Conservation (phyloP, 352 stramenopile species). For the Pythium aquatile region DNA sequence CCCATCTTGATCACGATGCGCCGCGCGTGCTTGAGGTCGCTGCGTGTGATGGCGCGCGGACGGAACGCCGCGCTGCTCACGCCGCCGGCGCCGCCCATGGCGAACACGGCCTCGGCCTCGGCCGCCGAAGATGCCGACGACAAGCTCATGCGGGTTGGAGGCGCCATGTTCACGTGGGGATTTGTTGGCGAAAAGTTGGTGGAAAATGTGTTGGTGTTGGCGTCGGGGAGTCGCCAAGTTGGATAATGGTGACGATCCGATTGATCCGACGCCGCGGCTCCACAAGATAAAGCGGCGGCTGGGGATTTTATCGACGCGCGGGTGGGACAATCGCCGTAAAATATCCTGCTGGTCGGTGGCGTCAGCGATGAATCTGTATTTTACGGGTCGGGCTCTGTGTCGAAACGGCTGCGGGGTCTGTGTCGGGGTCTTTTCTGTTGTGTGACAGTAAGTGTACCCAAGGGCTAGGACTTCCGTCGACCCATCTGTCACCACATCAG, state of each 20-base stretch:
- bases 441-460: constrained; percentile 6
- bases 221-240: neutral
- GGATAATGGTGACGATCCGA: neutral
- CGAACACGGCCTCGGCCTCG: constrained; percentile 2
- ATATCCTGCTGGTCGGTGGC: constrained; percentile 3
- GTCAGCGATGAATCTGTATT: constrained; percentile 1
- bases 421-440: constrained; percentile 1
- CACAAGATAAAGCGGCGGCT: constrained; percentile 1
- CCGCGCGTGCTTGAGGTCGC: constrained; percentile 72
- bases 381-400: neutral
- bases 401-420: constrained; percentile 7
- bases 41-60: constrained; percentile 51
- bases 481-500: neutral
- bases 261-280: neutral
- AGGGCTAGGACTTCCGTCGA: neutral
- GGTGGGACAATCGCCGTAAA: neutral
- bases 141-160: constrained; percentile 33
- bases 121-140: constrained; percentile 27
- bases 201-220: neutral
- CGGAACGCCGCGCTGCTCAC: constrained; percentile 14
- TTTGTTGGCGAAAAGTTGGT: neutral
- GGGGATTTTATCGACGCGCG: neutral
- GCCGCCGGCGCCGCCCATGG: constrained; percentile 29
- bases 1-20: constrained; percentile 96
- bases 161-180: neutral